A percentile compares a stretch with the other conserved stretches of the same genome.
These are phyloP conservation scores for Leccinum disarticulatum DNA, from an alignment of 768 basidiomycete genomes.

Conservation along the genomic window DNA sequence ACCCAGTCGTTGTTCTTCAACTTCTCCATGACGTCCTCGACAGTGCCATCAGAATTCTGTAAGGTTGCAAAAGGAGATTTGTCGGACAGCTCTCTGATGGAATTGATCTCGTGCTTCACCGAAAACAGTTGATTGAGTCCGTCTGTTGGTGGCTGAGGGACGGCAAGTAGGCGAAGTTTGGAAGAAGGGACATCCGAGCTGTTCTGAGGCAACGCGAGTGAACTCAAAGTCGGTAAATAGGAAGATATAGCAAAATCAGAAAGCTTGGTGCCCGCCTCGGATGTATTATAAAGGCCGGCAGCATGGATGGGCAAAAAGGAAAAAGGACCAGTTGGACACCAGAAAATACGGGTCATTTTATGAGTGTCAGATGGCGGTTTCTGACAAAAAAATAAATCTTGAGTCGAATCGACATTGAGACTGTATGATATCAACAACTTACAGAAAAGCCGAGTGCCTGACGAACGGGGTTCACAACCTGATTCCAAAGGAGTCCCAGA, in stretches of 20 bases:
- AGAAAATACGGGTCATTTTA: background rate
- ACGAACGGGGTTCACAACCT: background rate
- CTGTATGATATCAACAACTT: background rate
- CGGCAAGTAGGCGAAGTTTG: no score
- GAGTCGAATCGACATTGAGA: background rate
- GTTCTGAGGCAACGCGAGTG: background rate
- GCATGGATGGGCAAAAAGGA: background rate
- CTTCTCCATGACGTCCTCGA: background rate
- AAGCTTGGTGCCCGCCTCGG: background rate
- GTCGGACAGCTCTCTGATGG: background rate
- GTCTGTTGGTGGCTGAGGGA: background rate
- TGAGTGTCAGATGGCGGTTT: background rate
- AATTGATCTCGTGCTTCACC: background rate
- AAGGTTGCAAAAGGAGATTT: background rate
- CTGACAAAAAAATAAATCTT: background rate
- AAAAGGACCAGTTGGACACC: background rate
- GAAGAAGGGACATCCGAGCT: no score
- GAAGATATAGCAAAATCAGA: background rate
- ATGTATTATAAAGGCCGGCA: background rate
- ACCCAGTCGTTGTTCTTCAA: background rate
- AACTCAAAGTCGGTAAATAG: background rate
- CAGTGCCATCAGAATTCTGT: background rate
- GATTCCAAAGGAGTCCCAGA: background rate
- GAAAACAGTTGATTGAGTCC: background rate
- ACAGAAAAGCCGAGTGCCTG: background rate